Percentiles rank a stretch among this genome's conserved stretches.
phyloP scores from a whole-genome alignment of 176 grass and related monocot species.

The Oryza glaberrima region DNA sequence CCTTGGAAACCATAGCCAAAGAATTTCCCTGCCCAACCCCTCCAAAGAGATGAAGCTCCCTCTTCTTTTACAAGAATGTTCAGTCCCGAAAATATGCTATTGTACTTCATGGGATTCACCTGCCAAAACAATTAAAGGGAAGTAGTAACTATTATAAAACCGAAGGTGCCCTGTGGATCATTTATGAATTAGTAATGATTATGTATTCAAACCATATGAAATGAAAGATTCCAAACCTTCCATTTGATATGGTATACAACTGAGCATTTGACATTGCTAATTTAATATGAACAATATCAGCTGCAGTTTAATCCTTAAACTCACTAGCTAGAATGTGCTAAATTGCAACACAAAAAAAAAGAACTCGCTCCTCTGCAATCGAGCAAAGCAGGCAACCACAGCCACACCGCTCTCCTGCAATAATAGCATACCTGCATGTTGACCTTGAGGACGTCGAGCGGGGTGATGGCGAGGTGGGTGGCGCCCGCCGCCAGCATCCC shows the following conservation, averaged over 20 bases:
- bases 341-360: not conserved
- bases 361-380: not conserved
- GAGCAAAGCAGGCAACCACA: not conserved
- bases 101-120: constrained; percentile 92
- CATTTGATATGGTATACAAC: not conserved
- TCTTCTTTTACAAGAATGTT: constrained; percentile 83
- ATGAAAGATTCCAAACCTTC: not conserved
- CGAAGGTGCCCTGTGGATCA: not conserved
- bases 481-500: constrained; percentile 91
- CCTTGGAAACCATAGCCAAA: constrained; percentile 93
- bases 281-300: not conserved
- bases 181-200: not conserved
- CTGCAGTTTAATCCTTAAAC: not conserved
- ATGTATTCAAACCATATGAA: not conserved
- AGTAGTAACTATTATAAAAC: not conserved
- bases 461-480: constrained; percentile 92
- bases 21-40: constrained; percentile 86
- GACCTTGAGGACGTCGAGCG: constrained; percentile 94
- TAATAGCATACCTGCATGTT: constrained; percentile 80
- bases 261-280: not conserved
- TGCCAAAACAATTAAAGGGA: constrained; percentile 36
- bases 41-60: constrained; percentile 85
- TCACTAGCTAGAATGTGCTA: not conserved
- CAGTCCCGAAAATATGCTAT: constrained; percentile 76
- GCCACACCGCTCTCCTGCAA: too few species aligned